Base-by-base conservation (phyloP, 2,329 filamentous ascomycete species). In the Colletotrichum sp. region DNA sequence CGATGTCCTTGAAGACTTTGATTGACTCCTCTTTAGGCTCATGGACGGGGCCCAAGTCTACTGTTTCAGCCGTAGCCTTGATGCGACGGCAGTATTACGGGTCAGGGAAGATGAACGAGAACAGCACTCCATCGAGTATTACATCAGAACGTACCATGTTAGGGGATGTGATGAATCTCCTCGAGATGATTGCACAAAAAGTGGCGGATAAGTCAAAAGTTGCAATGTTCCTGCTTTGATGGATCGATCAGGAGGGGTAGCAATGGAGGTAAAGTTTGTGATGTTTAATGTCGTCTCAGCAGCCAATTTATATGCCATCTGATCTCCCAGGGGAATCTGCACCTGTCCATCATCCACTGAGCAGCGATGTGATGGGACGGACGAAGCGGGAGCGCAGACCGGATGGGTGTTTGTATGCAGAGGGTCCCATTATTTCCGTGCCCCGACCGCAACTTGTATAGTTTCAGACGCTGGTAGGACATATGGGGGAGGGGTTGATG, bases 61-160 rank as follows among this genome's bases (percentile, higher is more conserved):
- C 87, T 10, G 89, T 91, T n/a, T 90, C 88, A 64, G 85, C 85
- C 71, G 87, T 89, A 59, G 88, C 88, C 88, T 89, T 74, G 26
- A 34, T 30, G 28, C 28, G 43, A 8, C 16, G n/a, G 26, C 16
- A 28, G 28, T 64, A 58, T 18, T 7, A 59, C 13, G 4, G 16
- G 32, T 63, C 26, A 28, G 34, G n/a, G 32, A 62, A 21, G 18
- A 32, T 34, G n/a, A n/a, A 21, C 43, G 48, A n/a, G 24, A 69
- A 13, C 48, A 30, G 8, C 16, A 24, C 10, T 13, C 10, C n/a
- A 24, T 52, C n/a, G 16, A 48, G 43, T 21, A 52, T 52, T 21
- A 24, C 43, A n/a, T 48, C 10, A 28, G 26, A 32, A 24, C 10
- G 9, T 24, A 38, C 32, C 32, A 64, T 43, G 36, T 38, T 34